Conservation (phyloP, 345 rosid species). For the Ailanthus altissimus region DNA sequence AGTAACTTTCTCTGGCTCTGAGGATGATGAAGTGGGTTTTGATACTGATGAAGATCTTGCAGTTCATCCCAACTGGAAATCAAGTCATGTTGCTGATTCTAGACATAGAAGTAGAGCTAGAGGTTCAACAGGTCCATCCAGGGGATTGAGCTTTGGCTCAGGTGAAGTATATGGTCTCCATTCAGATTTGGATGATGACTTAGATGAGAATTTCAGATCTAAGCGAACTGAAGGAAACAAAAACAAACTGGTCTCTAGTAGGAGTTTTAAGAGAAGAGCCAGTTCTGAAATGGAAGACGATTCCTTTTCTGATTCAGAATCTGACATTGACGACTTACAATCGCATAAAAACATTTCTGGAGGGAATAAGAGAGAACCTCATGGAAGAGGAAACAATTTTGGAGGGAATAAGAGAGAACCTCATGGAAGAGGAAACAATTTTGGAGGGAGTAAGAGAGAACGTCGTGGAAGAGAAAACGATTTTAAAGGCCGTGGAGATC, state of each 20-base stretch:
- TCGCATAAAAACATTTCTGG: slow-evolving; percentile 31
- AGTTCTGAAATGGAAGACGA: slow-evolving; percentile 32
- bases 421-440: background rate
- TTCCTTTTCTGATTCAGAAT: slow-evolving; percentile 53
- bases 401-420: too few relatives aligned
- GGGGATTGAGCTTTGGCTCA: slow-evolving; percentile 63
- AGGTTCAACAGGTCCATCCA: slow-evolving; percentile 40
- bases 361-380: slow-evolving; percentile 27
- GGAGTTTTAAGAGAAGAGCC: slow-evolving; percentile 37
- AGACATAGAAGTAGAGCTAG: slow-evolving; percentile 34
- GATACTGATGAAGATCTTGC: slow-evolving; percentile 64
- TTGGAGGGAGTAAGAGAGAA: slow-evolving; percentile 12
- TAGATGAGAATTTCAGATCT: slow-evolving; percentile 33
- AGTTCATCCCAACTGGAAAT: slow-evolving; percentile 63
- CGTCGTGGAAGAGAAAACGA: background rate
- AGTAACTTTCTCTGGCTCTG: slow-evolving; percentile 41
- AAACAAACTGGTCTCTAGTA: slow-evolving; percentile 25
- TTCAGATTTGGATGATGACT: slow-evolving; percentile 61
- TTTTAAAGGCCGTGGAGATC: slow-evolving; percentile 26
- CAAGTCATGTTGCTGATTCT: slow-evolving; percentile 66
- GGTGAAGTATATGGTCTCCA: slow-evolving; percentile 57
- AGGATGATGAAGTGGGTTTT: slow-evolving; percentile 49
- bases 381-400: slow-evolving; percentile 35
- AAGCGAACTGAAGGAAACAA: slow-evolving; percentile 32
- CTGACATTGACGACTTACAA: slow-evolving; percentile 33